Conservation (phyloP, 2,329 filamentous ascomycete genomes). For the Calonectria pseudoreteaudii region DNA sequence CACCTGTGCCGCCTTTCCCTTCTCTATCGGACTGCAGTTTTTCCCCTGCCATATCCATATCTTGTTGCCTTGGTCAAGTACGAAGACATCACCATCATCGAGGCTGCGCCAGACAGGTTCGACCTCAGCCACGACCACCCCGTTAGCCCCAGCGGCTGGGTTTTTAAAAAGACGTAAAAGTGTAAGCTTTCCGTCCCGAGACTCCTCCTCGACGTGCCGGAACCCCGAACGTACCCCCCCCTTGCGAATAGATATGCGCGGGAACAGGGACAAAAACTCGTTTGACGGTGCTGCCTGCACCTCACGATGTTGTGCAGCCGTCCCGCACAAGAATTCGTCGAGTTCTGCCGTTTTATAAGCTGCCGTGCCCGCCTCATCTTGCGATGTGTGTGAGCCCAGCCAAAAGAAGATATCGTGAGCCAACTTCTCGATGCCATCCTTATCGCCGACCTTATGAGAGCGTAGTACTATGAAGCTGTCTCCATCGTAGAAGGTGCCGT, state of each 20-base stretch:
- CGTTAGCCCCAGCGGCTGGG: conserved; percentile 57
- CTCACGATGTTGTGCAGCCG: conserved; percentile 74
- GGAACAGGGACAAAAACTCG: conserved; percentile 71
- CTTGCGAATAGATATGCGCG: conserved; percentile 67
- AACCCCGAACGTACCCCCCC: conserved; percentile 74
- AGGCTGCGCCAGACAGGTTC: conserved; percentile 71
- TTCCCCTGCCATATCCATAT: conserved; percentile 79
- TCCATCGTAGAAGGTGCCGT: conserved; percentile 74
- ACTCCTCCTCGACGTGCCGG: conserved; percentile 67
- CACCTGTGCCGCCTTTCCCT: conserved; percentile 74
- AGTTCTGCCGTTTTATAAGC: conserved; percentile 79
- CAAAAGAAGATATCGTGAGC: conserved; percentile 78
- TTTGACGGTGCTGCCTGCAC: conserved; percentile 69
- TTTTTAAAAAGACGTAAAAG: conserved; percentile 74
- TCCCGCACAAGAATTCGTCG: conserved; percentile 73
- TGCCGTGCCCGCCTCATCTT: conserved; percentile 76
- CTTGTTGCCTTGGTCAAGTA: conserved; percentile 71
- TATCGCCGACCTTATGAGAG: conserved; percentile 65
- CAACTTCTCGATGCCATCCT: conserved; percentile 57
- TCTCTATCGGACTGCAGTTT: conserved; percentile 75
- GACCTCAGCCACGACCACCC: conserved; percentile 73
- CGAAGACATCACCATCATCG: conserved; percentile 74
- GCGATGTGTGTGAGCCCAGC: conserved; percentile 73
- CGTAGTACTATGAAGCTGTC: conserved; percentile 76
- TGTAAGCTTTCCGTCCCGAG: conserved; percentile 57